Conservation (phyloP, 1,284 basidiomycete species). For the Ustilago shanxiensis region DNA sequence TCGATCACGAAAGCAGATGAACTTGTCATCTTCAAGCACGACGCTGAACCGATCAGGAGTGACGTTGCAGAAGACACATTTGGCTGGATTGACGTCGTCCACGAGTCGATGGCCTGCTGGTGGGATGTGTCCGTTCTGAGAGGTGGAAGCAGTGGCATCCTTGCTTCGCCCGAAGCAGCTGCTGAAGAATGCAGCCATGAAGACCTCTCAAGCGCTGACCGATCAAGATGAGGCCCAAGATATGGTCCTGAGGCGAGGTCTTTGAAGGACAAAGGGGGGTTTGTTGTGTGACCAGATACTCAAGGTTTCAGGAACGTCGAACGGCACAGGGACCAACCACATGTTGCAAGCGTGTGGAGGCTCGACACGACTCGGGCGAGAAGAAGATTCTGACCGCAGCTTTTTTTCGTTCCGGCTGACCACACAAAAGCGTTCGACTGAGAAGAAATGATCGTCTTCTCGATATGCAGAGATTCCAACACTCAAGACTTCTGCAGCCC, state of each 20-base stretch:
- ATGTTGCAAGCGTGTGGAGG: conserved; percentile 7
- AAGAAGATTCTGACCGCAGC: conserved; percentile 25
- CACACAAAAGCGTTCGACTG: background rate
- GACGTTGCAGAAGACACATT: conserved; percentile 76
- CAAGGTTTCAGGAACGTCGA: background rate
- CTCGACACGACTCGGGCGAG: conserved; percentile 24
- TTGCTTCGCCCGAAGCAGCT: conserved; percentile 29
- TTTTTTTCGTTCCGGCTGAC: conserved; percentile 4
- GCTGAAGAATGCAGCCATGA: conserved; percentile 28
- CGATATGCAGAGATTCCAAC: background rate
- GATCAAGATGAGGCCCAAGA: background rate
- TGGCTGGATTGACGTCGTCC: conserved; percentile 46
- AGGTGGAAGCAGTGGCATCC: background rate
- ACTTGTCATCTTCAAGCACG: conserved; percentile 76
- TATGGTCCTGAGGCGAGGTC: too few species aligned
- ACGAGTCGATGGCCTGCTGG: conserved; percentile 27
- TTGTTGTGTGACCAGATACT: background rate
- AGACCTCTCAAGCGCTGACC: background rate
- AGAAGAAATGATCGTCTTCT: conserved; percentile 9
- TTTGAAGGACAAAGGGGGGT: too few species aligned
- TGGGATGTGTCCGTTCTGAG: background rate
- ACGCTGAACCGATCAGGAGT: conserved; percentile 75
- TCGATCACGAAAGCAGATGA: conserved; percentile 78
- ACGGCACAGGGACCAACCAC: conserved; percentile 19
- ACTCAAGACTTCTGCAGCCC: conserved; percentile 10